Percentiles rank a stretch among this genome's conserved stretches.
Evolutionary conservation across 1,284 basidiomycete species (phyloP).

Genomic region (Blastosporella zonata): DNA sequence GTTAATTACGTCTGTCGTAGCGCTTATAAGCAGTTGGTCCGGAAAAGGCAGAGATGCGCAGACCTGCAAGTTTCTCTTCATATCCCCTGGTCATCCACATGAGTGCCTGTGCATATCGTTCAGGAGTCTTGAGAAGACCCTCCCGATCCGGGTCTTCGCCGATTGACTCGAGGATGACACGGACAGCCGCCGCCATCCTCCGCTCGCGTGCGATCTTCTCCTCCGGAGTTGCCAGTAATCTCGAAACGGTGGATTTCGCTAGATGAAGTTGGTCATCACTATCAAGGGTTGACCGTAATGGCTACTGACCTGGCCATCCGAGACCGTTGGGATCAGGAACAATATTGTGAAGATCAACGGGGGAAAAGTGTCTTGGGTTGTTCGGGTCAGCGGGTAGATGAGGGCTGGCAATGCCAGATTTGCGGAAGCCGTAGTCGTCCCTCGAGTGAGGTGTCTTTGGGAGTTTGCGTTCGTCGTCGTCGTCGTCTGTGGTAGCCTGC

Average conservation of each 20-base stretch:
- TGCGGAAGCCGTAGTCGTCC: constrained; percentile 82
- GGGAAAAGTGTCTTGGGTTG: constrained; percentile 21
- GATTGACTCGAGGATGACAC: constrained; percentile 93
- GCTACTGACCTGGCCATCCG: constrained; percentile 84
- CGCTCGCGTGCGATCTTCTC: constrained; percentile 74
- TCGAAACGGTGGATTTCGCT: constrained; percentile 90
- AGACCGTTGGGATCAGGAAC: constrained; percentile 86
- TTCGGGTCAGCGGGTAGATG: constrained; percentile 29
- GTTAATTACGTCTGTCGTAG: constrained; percentile 86
- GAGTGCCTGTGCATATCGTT: constrained; percentile 94
- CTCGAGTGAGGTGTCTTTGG: constrained; percentile 40
- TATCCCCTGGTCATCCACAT: constrained; percentile 99
- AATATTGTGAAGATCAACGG: constrained; percentile 32
- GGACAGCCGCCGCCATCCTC: constrained; percentile 82
- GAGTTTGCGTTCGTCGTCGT: constrained; percentile 16
- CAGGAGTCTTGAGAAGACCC: constrained; percentile 88
- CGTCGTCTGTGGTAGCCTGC: constrained; percentile 17
- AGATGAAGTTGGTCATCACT: constrained; percentile 12
- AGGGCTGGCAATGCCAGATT: constrained; percentile 69
- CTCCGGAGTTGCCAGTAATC: constrained; percentile 75
- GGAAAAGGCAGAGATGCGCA: constrained; percentile 16
- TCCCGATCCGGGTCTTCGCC: constrained; percentile 97
- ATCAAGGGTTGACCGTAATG: background rate
- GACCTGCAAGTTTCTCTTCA: constrained; percentile 89
- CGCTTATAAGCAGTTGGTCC: constrained; percentile 14